Evolutionary conservation across 2,329 filamentous ascomycete genomes (phyloP).

Genomic region (Cladophialophora immunda): DNA sequence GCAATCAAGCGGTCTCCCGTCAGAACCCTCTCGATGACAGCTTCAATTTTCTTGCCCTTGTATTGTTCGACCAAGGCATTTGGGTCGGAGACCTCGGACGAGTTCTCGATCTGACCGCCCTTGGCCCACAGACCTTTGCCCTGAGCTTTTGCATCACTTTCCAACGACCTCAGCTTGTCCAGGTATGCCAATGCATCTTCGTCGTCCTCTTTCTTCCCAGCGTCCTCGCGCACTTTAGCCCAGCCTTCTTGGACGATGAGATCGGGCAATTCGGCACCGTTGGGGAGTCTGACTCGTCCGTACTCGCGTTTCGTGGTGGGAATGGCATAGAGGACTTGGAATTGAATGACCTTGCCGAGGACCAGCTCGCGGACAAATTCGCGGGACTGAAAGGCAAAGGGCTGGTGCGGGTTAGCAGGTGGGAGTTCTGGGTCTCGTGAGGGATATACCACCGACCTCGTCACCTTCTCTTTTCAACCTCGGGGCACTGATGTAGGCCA

Average conservation of each 20-base stretch:
- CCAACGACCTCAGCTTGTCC: conserved; percentile 78
- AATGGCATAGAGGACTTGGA: conserved; percentile 85
- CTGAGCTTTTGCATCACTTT: conserved; percentile 79
- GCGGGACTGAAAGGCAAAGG: conserved; percentile 91
- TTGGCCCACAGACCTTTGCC: conserved; percentile 82
- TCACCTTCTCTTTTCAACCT: conserved; percentile 88
- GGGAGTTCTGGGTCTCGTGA: conserved; percentile 14
- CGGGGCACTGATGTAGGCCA: conserved; percentile 91
- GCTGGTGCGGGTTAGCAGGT: conserved; percentile 52
- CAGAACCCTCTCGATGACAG: conserved; percentile 88
- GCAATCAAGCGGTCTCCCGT: conserved; percentile 90
- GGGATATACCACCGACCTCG: conserved; percentile 62
- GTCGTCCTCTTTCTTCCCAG: conserved; percentile 86
- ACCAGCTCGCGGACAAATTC: conserved; percentile 86
- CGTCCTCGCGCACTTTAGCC: conserved; percentile 93
- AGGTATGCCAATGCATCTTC: conserved; percentile 76
- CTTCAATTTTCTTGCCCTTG: conserved; percentile 86
- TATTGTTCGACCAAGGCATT: conserved; percentile 79
- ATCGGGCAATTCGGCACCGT: conserved; percentile 81
- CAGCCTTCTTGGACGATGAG: conserved; percentile 86
- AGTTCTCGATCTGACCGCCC: conserved; percentile 73
- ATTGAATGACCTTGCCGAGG: conserved; percentile 87
- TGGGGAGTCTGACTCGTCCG: conserved; percentile 78
- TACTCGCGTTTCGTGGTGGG: conserved; percentile 79
- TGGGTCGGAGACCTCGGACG: conserved; percentile 81